A percentile compares a stretch with the other conserved stretches of the same genome.
These are phyloP conservation scores for Daldinia vernicosa DNA, from an alignment of 495 filamentous ascomycete genomes.

Conservation along the genomic window DNA sequence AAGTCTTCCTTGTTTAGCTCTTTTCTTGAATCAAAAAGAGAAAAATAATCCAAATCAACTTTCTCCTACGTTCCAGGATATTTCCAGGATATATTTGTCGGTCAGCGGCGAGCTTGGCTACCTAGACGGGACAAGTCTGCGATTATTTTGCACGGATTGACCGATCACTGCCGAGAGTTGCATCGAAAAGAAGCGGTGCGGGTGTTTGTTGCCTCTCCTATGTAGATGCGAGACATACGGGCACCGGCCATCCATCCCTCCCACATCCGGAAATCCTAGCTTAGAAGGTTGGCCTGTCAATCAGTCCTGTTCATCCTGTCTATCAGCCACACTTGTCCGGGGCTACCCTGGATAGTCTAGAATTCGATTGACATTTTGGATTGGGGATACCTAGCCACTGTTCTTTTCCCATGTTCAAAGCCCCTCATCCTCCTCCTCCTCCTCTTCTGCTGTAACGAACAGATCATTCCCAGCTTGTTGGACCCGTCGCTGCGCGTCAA, in stretches of 20 bases:
- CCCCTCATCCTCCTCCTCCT: too few relatives aligned
- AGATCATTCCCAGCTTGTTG: conserved; percentile 39
- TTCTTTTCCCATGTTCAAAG: conserved; percentile 1
- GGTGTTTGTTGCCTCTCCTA: conserved; percentile 41
- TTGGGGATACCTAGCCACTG: conserved; percentile 26
- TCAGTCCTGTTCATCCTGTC: conserved; percentile 2
- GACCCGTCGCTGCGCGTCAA: conserved; percentile 43
- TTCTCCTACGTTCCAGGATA: not conserved
- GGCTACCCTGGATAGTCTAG: conserved; percentile 34
- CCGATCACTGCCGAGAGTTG: conserved; percentile 34
- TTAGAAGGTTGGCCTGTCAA: conserved; percentile 10
- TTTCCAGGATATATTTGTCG: conserved; percentile 14
- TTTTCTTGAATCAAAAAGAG: not conserved
- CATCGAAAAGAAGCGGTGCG: conserved; percentile 28
- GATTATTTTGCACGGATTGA: conserved; percentile 30
- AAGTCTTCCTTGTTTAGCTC: conserved; percentile 23
- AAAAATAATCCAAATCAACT: conserved; percentile 1
- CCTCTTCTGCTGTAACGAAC: conserved; percentile 27
- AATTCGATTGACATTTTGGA: conserved; percentile 31
- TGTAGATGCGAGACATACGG: conserved; percentile 42
- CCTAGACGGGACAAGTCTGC: conserved; percentile 12
- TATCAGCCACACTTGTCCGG: conserved; percentile 34
- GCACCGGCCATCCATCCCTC: conserved; percentile 38
- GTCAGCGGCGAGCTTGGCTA: conserved; percentile 23
- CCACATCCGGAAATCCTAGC: conserved; percentile 34